Base-by-base conservation (phyloP, 2,329 filamentous ascomycete species). In the Paecilomyces niveus region DNA sequence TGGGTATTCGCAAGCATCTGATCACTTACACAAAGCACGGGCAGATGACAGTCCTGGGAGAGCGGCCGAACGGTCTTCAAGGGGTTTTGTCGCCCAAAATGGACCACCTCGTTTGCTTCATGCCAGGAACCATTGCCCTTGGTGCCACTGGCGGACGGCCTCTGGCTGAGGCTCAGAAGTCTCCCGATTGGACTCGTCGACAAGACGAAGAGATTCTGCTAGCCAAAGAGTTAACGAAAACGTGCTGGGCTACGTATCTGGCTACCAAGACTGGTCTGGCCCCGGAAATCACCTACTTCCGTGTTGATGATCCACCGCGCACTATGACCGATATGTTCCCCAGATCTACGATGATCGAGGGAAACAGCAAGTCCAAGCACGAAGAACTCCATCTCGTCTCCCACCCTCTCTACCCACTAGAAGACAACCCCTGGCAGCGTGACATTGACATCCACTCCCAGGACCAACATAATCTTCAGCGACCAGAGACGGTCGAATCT, bases 161-260 rank as follows among this genome's bases (percentile, higher is more conserved):
- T 0, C 85, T 96, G 59, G 81, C 83, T 0, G 85, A 92, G 69
- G 93, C 93, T 11, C 87, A 85, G 64, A 88, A 89, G 70, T 78
- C 83, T 1, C 78, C 85, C 0, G 82, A 78, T 7, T 97, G 94
- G 94, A 85, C 83, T 33, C 81, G 85, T 64, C 83, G 88, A 70
- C 87, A 95, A 67, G 92, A 96, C 59, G 88, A 89, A 61, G 91
- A 97, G 71, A 92, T 99, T 78, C 77, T 85, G 61, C 85, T 99
- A 29, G 92, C 94, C 1, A 85, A 85, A 63, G 93, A 99, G 78
- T 80, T 99, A 58, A 97, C 90, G 80, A 93, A 96, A 61, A 97
- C 94, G 1, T 99, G 94, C 81, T 97, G 93, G 90, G 92, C 90
- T 68, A 99, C 95, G 85, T 99, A 99, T 78, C 89, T 91, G 70